phyloP scores from a whole-genome alignment of 306 rosid genomes.

The Hippophae gyantsensis region DNA sequence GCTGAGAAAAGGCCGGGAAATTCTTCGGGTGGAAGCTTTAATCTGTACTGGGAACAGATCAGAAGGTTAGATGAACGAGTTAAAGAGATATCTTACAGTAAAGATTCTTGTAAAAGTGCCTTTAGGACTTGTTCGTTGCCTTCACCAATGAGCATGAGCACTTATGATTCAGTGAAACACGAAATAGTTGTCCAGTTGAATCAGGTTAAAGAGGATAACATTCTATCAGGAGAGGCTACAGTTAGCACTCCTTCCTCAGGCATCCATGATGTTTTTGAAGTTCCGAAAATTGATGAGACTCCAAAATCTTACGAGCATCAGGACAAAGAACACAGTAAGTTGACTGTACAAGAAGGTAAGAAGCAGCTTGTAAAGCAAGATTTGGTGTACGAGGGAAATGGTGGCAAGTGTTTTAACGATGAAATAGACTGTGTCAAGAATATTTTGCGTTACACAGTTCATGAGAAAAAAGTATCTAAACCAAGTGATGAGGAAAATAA shows the following conservation, averaged over 20 bases:
- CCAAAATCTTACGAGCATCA: slow-evolving; percentile 20
- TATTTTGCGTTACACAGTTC: slow-evolving; percentile 18
- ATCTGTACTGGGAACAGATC: slow-evolving; percentile 51
- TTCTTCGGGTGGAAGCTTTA: slow-evolving; percentile 24
- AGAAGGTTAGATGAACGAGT: slow-evolving; percentile 53
- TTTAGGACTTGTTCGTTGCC: slow-evolving; percentile 37
- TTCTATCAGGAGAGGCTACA: slow-evolving; percentile 16
- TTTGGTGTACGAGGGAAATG: slow-evolving; percentile 24
- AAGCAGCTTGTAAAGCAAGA: slow-evolving; percentile 43
- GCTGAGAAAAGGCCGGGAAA: slow-evolving; percentile 22
- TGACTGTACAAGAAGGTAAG: slow-evolving; percentile 30
- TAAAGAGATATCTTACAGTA: slow-evolving; percentile 51
- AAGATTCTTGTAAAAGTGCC: slow-evolving; percentile 33
- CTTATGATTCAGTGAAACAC: slow-evolving; percentile 15
- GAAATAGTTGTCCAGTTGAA: slow-evolving; percentile 16
- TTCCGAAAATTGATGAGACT: slow-evolving; percentile 38
- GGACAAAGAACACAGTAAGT: slow-evolving; percentile 25
- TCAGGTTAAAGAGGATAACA: slow-evolving; percentile 12
- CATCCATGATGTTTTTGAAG: slow-evolving; percentile 73
- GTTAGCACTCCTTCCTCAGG: slow-evolving; percentile 25
- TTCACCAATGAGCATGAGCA: slow-evolving; percentile 20
- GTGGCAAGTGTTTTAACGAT: slow-evolving; percentile 22
- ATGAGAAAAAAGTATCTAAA: slow-evolving; percentile 24
- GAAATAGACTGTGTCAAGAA: slow-evolving; percentile 37
- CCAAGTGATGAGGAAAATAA: slow-evolving; percentile 11